These are phyloP conservation scores for Hypomyces perniciosus DNA, from an alignment of 2,329 filamentous ascomycete species.

Conservation along the genomic window DNA sequence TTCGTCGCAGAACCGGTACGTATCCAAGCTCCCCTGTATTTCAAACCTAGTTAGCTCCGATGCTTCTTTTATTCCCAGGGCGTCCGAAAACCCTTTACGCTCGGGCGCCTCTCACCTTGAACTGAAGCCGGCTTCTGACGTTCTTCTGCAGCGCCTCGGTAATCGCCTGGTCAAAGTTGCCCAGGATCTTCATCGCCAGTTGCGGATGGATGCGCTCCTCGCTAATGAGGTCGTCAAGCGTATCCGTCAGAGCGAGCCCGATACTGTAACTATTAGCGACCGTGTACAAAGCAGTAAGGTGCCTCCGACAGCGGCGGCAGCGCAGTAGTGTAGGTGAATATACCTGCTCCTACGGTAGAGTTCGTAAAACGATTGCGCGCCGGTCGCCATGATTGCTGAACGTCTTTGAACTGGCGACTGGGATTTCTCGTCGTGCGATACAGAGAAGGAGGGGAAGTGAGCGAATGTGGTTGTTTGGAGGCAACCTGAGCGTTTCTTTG, in stretches of 20 bases:
- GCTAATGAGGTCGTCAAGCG: conserved; percentile 93
- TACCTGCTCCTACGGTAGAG: conserved; percentile 97
- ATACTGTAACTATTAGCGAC: conserved; percentile 54
- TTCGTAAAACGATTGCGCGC: conserved; percentile 70
- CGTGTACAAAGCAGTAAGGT: background rate
- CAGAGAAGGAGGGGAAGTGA: background rate
- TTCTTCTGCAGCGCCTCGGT: conserved; percentile 87
- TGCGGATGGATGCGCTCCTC: conserved; percentile 94
- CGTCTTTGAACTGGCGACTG: background rate
- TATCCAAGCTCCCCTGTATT: conserved; percentile 83
- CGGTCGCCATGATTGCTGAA: conserved; percentile 39
- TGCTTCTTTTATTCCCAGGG: background rate
- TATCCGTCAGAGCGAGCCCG: conserved; percentile 88
- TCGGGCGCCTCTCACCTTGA: conserved; percentile 63
- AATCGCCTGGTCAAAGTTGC: conserved; percentile 90
- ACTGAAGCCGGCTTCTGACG: conserved; percentile 83
- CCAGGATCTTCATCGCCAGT: conserved; percentile 95
- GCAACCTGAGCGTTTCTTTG: background rate
- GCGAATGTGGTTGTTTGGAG: background rate
- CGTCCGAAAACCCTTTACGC: background rate
- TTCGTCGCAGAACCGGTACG: conserved; percentile 98
- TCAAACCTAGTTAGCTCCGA: background rate
- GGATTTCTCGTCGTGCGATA: background rate
- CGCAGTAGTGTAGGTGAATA: conserved; percentile 25
- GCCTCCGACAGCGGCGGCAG: background rate